Base-by-base conservation (phyloP, 192 early-diverging fungal species). In the Podila clonocystis region DNA sequence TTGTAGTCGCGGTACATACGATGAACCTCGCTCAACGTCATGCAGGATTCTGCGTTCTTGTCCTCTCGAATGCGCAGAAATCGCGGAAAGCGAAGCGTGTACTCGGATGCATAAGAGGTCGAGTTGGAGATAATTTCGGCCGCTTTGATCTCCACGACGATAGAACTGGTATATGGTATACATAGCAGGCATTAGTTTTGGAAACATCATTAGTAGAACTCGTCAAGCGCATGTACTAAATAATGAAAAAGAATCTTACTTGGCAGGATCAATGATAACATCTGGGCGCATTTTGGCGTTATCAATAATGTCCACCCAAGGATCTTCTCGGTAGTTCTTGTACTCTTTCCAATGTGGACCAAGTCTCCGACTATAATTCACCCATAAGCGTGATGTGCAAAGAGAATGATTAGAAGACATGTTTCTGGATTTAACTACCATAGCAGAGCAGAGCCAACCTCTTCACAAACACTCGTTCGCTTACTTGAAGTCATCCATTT, bases 71-170 rank as follows among this genome's bases (percentile, higher is more conserved):
- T 63, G 58, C 64, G 82, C 15, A 90, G 82, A 70, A 92, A 94
- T 15, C 94, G 83, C 4, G 94, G 94, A 68, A 96, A 96, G 20
- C 94, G 91, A 30, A 96, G 75, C 9, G 94, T 94, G 45, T 83
- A 91, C 15, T 86, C 84, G n/a, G 85, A 59, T 0, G 83, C 88
- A 67, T 91, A 94, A 1, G 75, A 75, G 5, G 58, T 84, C 84
- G 75, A 84, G 73, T 71, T 82, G 20, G 80, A 57, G 9, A 86
- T 83, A 31, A 95, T 90, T 82, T 94, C 88, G 0, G 93, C 73
- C 20, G 86, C 92, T 64, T 91, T 90, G 48, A 95, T 75, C 57
- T 93, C 86, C 9, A 94, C 86, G 17, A 95, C 89, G 29, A 90
- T 87, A 0, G 87, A 86, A 6, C 82, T 87, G 58, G 24, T 9